phyloP scores from a whole-genome alignment of 2,329 filamentous ascomycete species.

The Pestalotiopsis fici region DNA sequence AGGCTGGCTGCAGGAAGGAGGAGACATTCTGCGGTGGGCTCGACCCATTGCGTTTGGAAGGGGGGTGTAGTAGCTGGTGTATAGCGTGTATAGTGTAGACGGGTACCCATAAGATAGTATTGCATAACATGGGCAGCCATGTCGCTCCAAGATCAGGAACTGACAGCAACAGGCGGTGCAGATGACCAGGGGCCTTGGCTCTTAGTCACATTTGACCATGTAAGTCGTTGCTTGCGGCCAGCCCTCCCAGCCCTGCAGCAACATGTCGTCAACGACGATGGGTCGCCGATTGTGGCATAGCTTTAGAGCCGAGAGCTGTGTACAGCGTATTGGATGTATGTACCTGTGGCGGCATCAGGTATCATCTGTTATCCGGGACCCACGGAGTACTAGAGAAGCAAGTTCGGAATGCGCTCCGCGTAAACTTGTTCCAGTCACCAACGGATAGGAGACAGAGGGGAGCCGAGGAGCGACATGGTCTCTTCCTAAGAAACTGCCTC shows the following conservation, averaged over 20 bases:
- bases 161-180: background rate
- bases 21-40: background rate
- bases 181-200: background rate
- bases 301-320: background rate
- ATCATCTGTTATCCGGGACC: background rate
- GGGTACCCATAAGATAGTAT: background rate
- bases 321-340: background rate
- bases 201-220: background rate
- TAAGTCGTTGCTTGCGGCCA: background rate
- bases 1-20: background rate
- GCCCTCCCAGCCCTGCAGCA: constrained; percentile 2
- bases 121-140: background rate
- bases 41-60: background rate
- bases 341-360: background rate
- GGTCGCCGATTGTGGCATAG: background rate
- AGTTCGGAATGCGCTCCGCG: background rate
- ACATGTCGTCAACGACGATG: background rate
- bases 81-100: background rate
- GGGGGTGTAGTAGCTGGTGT: background rate
- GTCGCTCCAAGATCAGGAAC: background rate
- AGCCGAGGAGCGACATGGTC: background rate
- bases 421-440: background rate
- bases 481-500: background rate
- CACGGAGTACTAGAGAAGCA: background rate
- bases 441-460: background rate